Percentiles rank a stretch among this genome's conserved stretches.
These are phyloP conservation scores for Verbena officinalis DNA, from an alignment of 257 asterid genomes.

Conservation along the genomic window DNA sequence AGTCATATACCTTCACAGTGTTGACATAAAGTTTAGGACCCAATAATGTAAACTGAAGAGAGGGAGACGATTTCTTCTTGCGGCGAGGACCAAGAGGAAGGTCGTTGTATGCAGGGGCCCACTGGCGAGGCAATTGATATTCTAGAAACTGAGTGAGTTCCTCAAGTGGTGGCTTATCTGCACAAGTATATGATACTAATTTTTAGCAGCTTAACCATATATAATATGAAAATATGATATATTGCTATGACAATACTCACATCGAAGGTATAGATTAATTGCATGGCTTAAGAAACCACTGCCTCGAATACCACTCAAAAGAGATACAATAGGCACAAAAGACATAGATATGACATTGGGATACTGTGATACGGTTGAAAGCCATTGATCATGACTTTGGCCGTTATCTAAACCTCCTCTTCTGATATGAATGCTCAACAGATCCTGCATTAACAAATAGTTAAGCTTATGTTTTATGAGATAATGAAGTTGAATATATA, in stretches of 20 bases:
- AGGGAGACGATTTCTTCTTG: conserved; percentile 74
- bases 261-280: conserved; percentile 82
- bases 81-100: conserved; percentile 82
- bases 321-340: conserved; percentile 87
- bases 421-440: conserved; percentile 67
- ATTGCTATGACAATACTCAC: conserved; percentile 48
- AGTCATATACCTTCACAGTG: conserved; percentile 67
- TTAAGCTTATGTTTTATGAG: conserved; percentile 8
- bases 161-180: conserved; percentile 94
- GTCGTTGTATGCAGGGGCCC: conserved; percentile 92
- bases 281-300: conserved; percentile 93
- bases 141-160: conserved; percentile 88
- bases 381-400: conserved; percentile 92
- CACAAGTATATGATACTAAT: conserved; percentile 27
- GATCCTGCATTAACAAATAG: conserved; percentile 56
- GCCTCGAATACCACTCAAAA: conserved; percentile 78
- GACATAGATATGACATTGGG: conserved; percentile 95
- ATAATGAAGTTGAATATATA: conserved; percentile 10
- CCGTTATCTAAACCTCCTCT: conserved; percentile 79
- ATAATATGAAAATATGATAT: not conserved
- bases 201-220: not conserved
- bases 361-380: conserved; percentile 75
- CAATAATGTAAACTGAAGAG: conserved; percentile 76
- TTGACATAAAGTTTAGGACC: conserved; percentile 96
- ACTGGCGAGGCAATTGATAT: conserved; percentile 87